Evolutionary conservation across 306 rosid species (phyloP).

Genomic region (Prunus kanzakura): DNA sequence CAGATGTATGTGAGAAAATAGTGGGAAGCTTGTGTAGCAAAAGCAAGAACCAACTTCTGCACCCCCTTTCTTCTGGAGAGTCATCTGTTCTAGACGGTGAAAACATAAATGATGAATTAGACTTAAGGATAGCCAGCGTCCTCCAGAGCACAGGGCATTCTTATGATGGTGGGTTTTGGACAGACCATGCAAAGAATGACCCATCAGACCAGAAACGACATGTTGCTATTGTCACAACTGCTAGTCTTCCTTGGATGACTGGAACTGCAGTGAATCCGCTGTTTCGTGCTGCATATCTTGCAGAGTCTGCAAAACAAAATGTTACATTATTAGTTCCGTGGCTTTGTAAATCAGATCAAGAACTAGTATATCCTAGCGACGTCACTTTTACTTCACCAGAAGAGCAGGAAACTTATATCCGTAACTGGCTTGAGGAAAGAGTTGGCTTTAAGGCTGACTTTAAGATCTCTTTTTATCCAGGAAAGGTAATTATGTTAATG

Average conservation of each 20-base stretch:
- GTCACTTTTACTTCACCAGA: constrained; percentile 84
- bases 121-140: constrained; percentile 86
- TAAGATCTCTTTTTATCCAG: constrained; percentile 92
- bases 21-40: constrained; percentile 86
- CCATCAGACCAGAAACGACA: constrained; percentile 58
- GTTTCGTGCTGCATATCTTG: constrained; percentile 94
- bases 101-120: constrained; percentile 71
- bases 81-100: constrained; percentile 61
- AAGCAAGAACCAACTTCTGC: constrained; percentile 61
- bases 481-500: constrained; percentile 59
- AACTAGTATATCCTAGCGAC: constrained; percentile 73
- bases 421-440: constrained; percentile 97
- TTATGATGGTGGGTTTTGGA: constrained; percentile 90
- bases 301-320: constrained; percentile 68
- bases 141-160: constrained; percentile 92
- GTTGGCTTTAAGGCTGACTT: constrained; percentile 88
- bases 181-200: constrained; percentile 62
- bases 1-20: constrained; percentile 88
- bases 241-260: constrained; percentile 99
- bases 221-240: constrained; percentile 95
- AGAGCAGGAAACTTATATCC: constrained; percentile 88
- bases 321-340: constrained; percentile 96
- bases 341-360: constrained; percentile 93
- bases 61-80: constrained; percentile 58
- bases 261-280: constrained; percentile 97